Evolutionary conservation across 108 stramenopile species (phyloP), one percentile per base, ranked within the genome.

Genomic region (Nitzschia putrida): DNA sequence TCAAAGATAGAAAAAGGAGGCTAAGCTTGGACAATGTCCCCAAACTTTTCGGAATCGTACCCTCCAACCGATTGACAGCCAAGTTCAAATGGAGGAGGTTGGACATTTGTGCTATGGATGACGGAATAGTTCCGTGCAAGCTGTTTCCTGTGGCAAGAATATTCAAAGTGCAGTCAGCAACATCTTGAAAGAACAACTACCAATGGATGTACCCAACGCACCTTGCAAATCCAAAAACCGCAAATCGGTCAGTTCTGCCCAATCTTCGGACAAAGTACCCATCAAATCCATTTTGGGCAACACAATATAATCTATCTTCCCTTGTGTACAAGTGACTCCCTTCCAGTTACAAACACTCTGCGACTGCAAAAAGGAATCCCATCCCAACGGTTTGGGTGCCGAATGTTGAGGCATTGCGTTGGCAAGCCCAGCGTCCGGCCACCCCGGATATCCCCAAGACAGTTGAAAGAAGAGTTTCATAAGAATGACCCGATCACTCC

Each of bases 41-140:
- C 34, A 40, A 44, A 12, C 40, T 63, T 16, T 26, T 34, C 0
- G 66, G 52, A 14, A 75, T 41, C 0, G 51, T 61, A 20, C 74
- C 75, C 13, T 38, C 20, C 22, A 76, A 45, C 3, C 25, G 38
- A 49, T 76, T 76, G 0, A 14, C 13, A 23, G 11, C 65, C 57
- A 74, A 24, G 21, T 40, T 29, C 2, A 74, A n/a, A 0, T 45
- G 7, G 26, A 53, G 9, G 6, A 76, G n/a, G 41, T 57, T 65
- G 3, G 61, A 57, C 26, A 74, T 21, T 13, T 34, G 39, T 34
- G 64, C 69, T 18, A 57, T 61, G 10, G 69, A 57, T 7, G 51
- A 20, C 1, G 73, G 73, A 21, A 86, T 52, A 8, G 83, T 76
- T 12, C 85, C 85, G n/a, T 64, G 44, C 0, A 89, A 52, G 3